phyloP scores from a whole-genome alignment of 2,329 filamentous ascomycete species.

The Clarireedia hainanense region DNA sequence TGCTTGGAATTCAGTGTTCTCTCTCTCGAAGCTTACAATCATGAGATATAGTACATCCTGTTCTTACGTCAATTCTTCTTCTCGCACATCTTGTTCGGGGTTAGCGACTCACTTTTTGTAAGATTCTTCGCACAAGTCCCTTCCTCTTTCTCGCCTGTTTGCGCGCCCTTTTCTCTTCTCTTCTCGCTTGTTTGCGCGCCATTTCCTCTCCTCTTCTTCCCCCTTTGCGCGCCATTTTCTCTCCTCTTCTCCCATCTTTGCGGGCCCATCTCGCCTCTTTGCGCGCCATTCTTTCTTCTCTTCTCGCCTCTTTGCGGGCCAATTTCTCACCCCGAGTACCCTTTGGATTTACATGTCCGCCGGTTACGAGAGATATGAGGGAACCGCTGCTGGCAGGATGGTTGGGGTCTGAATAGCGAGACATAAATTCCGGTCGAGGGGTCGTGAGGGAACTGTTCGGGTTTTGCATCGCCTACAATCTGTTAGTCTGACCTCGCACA shows the following conservation, averaged over 20 bases:
- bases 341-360: slow-evolving; percentile 32
- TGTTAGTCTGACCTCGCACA: not conserved
- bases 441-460: slow-evolving; percentile 33
- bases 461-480: slow-evolving; percentile 26
- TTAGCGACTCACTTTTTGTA: slow-evolving; percentile 24
- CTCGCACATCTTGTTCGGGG: not conserved
- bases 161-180: slow-evolving; percentile 1
- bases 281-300: not conserved
- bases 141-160: slow-evolving; percentile 8
- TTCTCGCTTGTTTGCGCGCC: not conserved
- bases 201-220: slow-evolving; percentile 4
- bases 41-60: slow-evolving; percentile 43
- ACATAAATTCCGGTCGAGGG: slow-evolving; percentile 33
- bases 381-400: slow-evolving; percentile 42
- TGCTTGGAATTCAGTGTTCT: not conserved
- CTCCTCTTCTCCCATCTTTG: slow-evolving; percentile 1
- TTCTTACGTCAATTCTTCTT: slow-evolving; percentile 1
- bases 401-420: slow-evolving; percentile 43
- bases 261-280: not conserved
- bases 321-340: not conserved
- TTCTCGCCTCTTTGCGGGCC: not conserved
- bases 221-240: not conserved
- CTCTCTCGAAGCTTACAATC: slow-evolving; percentile 33
- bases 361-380: slow-evolving; percentile 38
- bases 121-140: slow-evolving; percentile 21